Percentiles rank a stretch among this genome's conserved stretches.
phyloP scores from a whole-genome alignment of 805 yeast species.

The Priceomyces medius region DNA sequence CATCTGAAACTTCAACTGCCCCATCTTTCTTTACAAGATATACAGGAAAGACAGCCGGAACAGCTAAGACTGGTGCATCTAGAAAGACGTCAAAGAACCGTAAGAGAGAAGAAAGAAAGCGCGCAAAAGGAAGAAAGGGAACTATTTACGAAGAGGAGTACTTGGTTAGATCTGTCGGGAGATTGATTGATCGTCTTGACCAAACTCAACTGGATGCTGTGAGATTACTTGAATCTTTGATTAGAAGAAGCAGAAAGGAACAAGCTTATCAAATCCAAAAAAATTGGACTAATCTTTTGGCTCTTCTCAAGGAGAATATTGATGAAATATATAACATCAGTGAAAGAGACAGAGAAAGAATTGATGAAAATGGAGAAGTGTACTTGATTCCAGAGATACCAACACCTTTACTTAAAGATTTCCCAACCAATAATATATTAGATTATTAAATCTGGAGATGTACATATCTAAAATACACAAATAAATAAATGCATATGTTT shows the following conservation, averaged over 20 bases:
- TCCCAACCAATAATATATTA: slow-evolving; percentile 56
- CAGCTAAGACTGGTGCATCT: slow-evolving; percentile 95
- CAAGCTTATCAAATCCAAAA: slow-evolving; percentile 83
- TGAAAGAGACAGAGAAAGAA: slow-evolving; percentile 83
- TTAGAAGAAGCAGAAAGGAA: slow-evolving; percentile 68
- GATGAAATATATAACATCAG: slow-evolving; percentile 77
- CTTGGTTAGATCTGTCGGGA: slow-evolving; percentile 80
- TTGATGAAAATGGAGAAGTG: slow-evolving; percentile 84
- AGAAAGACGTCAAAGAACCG: slow-evolving; percentile 88
- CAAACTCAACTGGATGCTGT: slow-evolving; percentile 74
- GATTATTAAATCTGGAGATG: slow-evolving; percentile 48
- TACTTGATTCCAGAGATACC: slow-evolving; percentile 78
- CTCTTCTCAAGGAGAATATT: slow-evolving; percentile 56
- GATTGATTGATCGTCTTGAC: slow-evolving; percentile 78
- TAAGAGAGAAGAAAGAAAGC: slow-evolving; percentile 92
- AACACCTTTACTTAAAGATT: slow-evolving; percentile 61
- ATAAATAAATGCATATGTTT: background rate
- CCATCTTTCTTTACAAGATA: slow-evolving; percentile 93
- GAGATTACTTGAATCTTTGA: slow-evolving; percentile 68
- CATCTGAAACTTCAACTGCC: slow-evolving; percentile 88
- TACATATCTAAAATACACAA: background rate
- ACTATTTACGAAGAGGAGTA: slow-evolving; percentile 97
- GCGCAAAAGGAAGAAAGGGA: slow-evolving; percentile 96
- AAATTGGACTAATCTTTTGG: slow-evolving; percentile 57
- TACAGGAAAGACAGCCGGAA: slow-evolving; percentile 93